These are phyloP conservation scores for Eleusine indica DNA, from an alignment of 176 grass and related monocot species.

Conservation along the genomic window DNA sequence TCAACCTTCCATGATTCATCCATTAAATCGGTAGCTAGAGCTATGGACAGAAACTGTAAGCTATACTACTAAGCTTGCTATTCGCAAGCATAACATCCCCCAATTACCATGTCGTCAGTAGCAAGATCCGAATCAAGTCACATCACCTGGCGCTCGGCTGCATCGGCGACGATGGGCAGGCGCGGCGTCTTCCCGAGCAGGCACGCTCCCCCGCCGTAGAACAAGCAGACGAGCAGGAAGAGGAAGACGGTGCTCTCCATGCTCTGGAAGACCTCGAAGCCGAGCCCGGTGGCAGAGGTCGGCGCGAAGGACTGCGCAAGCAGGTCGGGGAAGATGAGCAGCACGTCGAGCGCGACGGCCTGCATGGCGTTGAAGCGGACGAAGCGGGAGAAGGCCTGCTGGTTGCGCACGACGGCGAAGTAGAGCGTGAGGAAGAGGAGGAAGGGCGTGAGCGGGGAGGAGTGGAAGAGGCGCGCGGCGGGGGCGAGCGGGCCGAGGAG, in stretches of 20 bases:
- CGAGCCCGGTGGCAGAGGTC: conserved; percentile 45
- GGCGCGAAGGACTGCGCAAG: conserved; percentile 65
- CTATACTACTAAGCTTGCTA: conserved; percentile 41
- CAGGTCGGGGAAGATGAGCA: conserved; percentile 93
- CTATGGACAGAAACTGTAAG: conserved; percentile 12
- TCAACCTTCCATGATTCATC: conserved; percentile 18
- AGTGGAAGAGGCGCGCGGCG: conserved; percentile 78
- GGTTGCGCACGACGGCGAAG: conserved; percentile 83
- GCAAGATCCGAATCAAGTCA: conserved; percentile 43
- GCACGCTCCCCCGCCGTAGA: conserved; percentile 76
- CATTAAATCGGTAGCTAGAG: conserved; percentile 22
- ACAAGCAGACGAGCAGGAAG: conserved; percentile 74
- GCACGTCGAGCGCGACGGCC: conserved; percentile 82
- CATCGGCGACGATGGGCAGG: conserved; percentile 84
- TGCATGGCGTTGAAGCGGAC: conserved; percentile 99
- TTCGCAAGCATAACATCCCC: conserved; percentile 21
- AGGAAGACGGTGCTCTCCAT: conserved; percentile 87
- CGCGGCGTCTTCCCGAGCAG: conserved; percentile 75
- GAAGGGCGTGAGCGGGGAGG: conserved; percentile 78
- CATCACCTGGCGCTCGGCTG: conserved; percentile 95
- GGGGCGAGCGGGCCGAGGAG: conserved; percentile 71
- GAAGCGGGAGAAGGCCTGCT: conserved; percentile 81
- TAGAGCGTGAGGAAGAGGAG: conserved; percentile 94
- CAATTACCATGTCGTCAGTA: not conserved
- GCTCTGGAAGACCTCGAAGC: conserved; percentile 68